A percentile compares a stretch with the other conserved stretches of the same genome.
These are phyloP conservation scores for Debaryomycetaceae sp. DNA, from an alignment of 1,139 yeast genomes.

Conservation along the genomic window DNA sequence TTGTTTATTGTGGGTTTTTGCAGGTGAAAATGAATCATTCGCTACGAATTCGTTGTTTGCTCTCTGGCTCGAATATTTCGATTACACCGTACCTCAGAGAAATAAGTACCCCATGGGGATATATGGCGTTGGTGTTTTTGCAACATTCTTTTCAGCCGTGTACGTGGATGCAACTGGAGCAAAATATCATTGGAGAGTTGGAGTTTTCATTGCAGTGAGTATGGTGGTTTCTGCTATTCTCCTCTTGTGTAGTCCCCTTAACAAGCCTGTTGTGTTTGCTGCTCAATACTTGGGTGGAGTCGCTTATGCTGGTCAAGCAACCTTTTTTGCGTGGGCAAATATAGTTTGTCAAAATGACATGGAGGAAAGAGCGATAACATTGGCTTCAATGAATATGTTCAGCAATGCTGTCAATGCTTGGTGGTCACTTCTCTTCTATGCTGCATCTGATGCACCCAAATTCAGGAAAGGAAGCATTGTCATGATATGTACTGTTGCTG, in stretches of 20 bases:
- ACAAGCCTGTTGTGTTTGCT: conserved; percentile 2
- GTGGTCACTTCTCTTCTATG: conserved; percentile 22
- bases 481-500: conserved; percentile 48
- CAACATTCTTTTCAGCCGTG: conserved; percentile 4
- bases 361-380: conserved; percentile 3
- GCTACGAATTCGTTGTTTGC: conserved; percentile 3
- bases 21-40: conserved; percentile 1
- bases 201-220: conserved; percentile 1
- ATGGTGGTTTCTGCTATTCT: conserved; percentile 3
- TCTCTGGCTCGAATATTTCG: conserved; percentile 2
- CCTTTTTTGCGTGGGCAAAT: conserved; percentile 7
- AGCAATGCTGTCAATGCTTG: conserved; percentile 4
- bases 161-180: conserved; percentile 17
- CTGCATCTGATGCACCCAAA: conserved; percentile 17
- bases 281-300: conserved; percentile 4
- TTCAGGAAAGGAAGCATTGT: conserved; percentile 40
- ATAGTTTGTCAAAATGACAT: conserved; percentile 4
- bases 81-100: conserved; percentile 4
- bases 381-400: conserved; percentile 5
- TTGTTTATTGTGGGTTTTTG: conserved; percentile 2
- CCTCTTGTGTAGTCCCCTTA: conserved; percentile 5
- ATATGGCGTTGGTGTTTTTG: conserved; percentile 6
- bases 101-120: conserved; percentile 7
- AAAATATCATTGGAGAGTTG: conserved; percentile 1
- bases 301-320: conserved; percentile 5